A percentile compares a stretch with the other conserved stretches of the same genome.
Evolutionary conservation across 2,329 filamentous ascomycete genomes (phyloP).

Genomic region (Arthrocladium fulminans): DNA sequence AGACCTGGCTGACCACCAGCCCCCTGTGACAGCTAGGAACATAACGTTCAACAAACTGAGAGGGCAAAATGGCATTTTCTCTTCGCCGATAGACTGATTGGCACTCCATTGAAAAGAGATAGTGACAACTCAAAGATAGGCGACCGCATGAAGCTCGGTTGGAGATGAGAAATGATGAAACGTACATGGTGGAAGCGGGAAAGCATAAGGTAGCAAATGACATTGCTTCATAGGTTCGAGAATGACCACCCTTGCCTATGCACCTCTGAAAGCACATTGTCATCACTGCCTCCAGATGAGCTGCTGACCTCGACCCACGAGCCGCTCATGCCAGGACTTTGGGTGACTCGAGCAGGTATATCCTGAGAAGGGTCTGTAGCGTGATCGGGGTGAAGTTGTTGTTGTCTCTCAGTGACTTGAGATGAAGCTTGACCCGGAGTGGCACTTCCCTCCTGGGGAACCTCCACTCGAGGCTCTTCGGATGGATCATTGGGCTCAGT

Average conservation of each 20-base stretch:
- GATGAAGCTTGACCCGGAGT: background rate
- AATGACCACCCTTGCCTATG: slow-evolving; percentile 21
- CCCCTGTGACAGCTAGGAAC: slow-evolving; percentile 10
- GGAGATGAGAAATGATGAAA: background rate
- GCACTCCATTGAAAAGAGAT: slow-evolving; percentile 20
- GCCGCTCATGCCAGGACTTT: background rate
- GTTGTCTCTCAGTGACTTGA: too few relatives aligned
- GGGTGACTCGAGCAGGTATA: background rate
- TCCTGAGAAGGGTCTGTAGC: background rate
- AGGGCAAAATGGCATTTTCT: slow-evolving; percentile 16
- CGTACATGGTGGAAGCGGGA: background rate
- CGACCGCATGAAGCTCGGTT: slow-evolving; percentile 7
- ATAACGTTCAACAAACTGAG: slow-evolving; percentile 17
- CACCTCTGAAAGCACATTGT: slow-evolving; percentile 14
- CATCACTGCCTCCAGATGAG: slow-evolving; percentile 8
- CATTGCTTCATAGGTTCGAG: slow-evolving; percentile 10
- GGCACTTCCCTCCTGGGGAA: background rate
- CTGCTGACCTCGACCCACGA: slow-evolving; percentile 6
- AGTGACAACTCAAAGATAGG: slow-evolving; percentile 24
- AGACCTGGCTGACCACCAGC: slow-evolving; percentile 1
- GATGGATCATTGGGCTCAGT: background rate
- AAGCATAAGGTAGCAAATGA: background rate
- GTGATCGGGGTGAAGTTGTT: background rate
- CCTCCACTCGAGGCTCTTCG: background rate
- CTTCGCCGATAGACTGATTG: slow-evolving; percentile 24